Evolutionary conservation across 345 rosid species (phyloP), one percentile per base, ranked within the genome.

Genomic region (Acer yangbiense): DNA sequence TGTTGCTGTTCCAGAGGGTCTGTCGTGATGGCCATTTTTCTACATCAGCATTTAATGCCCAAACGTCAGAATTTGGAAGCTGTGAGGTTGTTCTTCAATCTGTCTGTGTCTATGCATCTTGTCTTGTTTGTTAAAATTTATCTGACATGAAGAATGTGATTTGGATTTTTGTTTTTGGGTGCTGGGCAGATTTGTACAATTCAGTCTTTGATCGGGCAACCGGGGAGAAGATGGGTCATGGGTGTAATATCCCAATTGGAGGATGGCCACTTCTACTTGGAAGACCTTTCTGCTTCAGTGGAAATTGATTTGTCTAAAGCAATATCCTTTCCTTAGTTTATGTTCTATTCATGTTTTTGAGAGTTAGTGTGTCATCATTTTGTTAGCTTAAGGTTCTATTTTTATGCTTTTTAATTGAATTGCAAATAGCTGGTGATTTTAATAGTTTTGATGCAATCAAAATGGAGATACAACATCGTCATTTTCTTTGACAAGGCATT

Each of bases 221-320:
- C 83, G 1, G 97, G 97, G 81, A 89, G 85, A 87, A 91, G 83
- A 83, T 96, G 98, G 98, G 93, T 94, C 57, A 96, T 96, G 98
- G 98, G 98, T 12, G 83, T 96, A 73, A 94, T 96, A 73, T 96
- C 98, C 10, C 98, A 96, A 85, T 81, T 96, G 87, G 98, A 96
- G 89, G 97, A 96, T 85, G 97, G 94, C 3, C 99, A 96, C 83
- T 96, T 94, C 89, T 96, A 86, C 81, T 77, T 94, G 82, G 97
- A 92, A 85, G 98, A 96, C 81, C 92, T 92, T 74, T 87, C 97
- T 16, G 97, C 97, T 81, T 90, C 97, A n/a, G 95, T 94, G 29
- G 99, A 96, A 82, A 87, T 94, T 69, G 86, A 88, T 90, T 84
- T 96, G 72, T 87, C 98, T 21, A 87, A 89, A 75, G 98, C 99